phyloP scores from a whole-genome alignment of 371 early-diverging fungal genomes.

The Mortierella sp. region DNA sequence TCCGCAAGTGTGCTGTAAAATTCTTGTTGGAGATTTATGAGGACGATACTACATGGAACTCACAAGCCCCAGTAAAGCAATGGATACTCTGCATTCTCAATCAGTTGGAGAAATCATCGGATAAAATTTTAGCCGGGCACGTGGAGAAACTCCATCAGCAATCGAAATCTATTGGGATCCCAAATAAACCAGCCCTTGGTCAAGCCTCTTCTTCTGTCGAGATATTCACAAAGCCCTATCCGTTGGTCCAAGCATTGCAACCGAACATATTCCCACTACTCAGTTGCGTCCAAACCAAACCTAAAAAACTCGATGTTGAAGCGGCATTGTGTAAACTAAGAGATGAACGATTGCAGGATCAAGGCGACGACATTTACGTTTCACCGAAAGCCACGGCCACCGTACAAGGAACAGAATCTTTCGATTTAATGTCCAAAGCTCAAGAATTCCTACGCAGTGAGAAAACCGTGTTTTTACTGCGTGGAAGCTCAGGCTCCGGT shows the following conservation, averaged over 20 bases:
- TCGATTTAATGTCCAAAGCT: not conserved
- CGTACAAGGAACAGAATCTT: not conserved
- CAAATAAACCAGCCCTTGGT: too few relatives aligned
- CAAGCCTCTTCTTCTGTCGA: not conserved
- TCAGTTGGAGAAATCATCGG: not conserved
- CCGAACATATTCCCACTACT: not conserved
- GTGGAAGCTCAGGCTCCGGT: conserved; percentile 15
- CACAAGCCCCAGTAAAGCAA: conserved; percentile 3
- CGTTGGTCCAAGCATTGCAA: not conserved
- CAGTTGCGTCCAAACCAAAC: conserved; percentile 2
- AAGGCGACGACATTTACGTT: not conserved
- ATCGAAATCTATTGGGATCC: not conserved
- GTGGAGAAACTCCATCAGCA: not conserved
- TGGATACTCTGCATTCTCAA: conserved; percentile 9
- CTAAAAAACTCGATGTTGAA: not conserved
- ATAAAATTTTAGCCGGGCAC: not conserved
- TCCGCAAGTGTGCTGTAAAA: not conserved
- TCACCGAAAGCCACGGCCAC: conserved; percentile 8
- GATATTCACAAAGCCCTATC: not conserved
- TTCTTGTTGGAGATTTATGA: conserved; percentile 10
- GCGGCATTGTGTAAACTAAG: not conserved
- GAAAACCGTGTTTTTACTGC: conserved; percentile 12
- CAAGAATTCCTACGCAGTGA: conserved; percentile 1
- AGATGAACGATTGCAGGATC: not conserved
- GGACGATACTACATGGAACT: conserved; percentile 14